Percentiles rank a stretch among this genome's conserved stretches.
Conservation (phyloP, 345 rosid genomes). For the Eucalyptus regnans region DNA sequence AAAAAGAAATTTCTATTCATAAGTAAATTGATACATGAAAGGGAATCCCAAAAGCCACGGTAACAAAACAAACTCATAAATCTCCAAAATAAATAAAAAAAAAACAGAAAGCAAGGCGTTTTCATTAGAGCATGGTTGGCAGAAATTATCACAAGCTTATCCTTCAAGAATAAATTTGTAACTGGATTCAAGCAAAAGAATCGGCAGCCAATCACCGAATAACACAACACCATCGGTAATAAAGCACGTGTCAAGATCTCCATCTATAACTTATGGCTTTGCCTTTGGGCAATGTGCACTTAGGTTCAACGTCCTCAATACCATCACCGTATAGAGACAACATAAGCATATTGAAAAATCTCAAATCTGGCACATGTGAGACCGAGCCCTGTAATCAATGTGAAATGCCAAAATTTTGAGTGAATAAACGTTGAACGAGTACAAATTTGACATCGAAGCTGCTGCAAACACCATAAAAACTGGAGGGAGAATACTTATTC, state of each 20-base stretch:
- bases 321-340: rapidly evolving
- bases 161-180: no score
- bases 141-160: background rate
- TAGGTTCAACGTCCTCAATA: rapidly evolving
- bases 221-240: rapidly evolving
- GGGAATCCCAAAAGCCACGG: background rate
- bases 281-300: rapidly evolving
- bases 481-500: rapidly evolving
- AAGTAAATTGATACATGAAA: no score
- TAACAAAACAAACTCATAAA: background rate
- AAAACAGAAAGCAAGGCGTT: no score
- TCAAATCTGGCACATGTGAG: rapidly evolving
- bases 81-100: no score
- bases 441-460: rapidly evolving
- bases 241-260: no score
- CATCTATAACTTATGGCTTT: no score
- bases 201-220: rapidly evolving
- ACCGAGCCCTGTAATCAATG: rapidly evolving
- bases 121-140: background rate
- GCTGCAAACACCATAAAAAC: no score
- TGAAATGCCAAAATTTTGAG: rapidly evolving
- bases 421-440: rapidly evolving
- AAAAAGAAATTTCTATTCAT: no score
- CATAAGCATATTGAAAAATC: no score
- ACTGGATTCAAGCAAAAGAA: no score